Base-by-base conservation (phyloP, 148 eudicot species). In the Heliosperma pusillum region DNA sequence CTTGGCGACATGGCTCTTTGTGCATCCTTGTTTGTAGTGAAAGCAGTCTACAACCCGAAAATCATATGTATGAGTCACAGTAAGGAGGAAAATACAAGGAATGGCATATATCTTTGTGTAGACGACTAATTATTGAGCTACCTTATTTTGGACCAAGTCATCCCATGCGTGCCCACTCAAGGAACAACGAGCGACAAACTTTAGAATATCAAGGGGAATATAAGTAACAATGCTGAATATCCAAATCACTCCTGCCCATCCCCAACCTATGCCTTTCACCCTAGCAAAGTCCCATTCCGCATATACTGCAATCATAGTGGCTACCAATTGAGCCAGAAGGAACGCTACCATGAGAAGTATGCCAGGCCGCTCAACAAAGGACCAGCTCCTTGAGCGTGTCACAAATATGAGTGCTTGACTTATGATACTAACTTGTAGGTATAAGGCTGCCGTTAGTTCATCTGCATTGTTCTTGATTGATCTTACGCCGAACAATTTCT, bases 371-470 rank as follows among this genome's bases (percentile, higher is more conserved):
- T 93, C 98, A 22, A 87, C 63, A 42, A 89, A 93, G 10, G 98
- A 93, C 90, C 92, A 90, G 64, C 96, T 88, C 50, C 91, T 83
- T 71, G 98, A 89, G 69, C 98, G 86, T 3, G 98, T 93, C 69
- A 93, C 98, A 36, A 93, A 93, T 77, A 93, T 93, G 76, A 93
- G 90, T 15, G 98, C 98, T 47, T 93, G 96, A 78, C 98, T 93
- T 24, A 91, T 86, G 50, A 93, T 93, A 77, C 98, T 93, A 78
- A 93, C 96, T 93, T 93, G 98, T 61, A 93, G 92, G 86, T 93
- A 93, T 24, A 93, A 74, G 9, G 93, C 98, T 36, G 98, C 93
- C 0, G 86, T 89, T 19, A 93, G 80, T 82, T 90, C 88, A 40
- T 85, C 87, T 12, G 26, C 62, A 40, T 83, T 79, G 21, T 58